Conservation (phyloP, 768 basidiomycete species). For the Kwoniella shandongensis region DNA sequence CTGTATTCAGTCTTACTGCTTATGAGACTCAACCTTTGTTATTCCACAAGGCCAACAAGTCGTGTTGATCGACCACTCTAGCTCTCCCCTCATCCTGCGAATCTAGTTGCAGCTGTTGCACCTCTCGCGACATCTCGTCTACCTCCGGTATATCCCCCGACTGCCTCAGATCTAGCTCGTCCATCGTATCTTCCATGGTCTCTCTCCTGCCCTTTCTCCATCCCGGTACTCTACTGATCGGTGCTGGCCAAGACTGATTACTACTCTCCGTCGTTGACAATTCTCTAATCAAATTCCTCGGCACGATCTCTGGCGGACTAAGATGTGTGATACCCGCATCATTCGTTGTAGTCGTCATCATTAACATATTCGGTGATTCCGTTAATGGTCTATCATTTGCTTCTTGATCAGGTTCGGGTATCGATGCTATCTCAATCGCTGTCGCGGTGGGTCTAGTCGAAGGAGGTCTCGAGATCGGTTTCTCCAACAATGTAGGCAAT, state of each 20-base stretch:
- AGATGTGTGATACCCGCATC: not conserved
- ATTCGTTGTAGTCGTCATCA: not conserved
- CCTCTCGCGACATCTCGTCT: not conserved
- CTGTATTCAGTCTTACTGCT: too few relatives aligned
- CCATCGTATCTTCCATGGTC: slow-evolving; percentile 42
- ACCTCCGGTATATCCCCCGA: not conserved
- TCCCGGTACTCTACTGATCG: slow-evolving; percentile 28
- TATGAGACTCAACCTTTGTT: too few relatives aligned
- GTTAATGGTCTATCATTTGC: not conserved
- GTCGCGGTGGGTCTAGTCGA: slow-evolving; percentile 1
- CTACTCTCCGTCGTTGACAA: not conserved
- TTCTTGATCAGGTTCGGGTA: not conserved
- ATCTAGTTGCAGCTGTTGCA: too few relatives aligned
- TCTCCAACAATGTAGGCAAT: not conserved
- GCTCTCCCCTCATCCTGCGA: too few relatives aligned
- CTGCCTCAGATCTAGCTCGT: slow-evolving; percentile 19
- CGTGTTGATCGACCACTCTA: too few relatives aligned
- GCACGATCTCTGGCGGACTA: slow-evolving; percentile 10
- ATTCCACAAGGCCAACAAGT: too few relatives aligned
- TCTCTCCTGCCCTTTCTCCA: slow-evolving; percentile 45
- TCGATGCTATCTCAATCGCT: not conserved
- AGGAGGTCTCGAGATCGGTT: slow-evolving; percentile 19
- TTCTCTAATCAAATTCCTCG: not conserved
- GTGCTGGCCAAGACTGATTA: slow-evolving; percentile 32
- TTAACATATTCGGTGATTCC: not conserved